Evolutionary conservation across 345 rosid genomes (phyloP).

Genomic region (Euclidium syriacum): DNA sequence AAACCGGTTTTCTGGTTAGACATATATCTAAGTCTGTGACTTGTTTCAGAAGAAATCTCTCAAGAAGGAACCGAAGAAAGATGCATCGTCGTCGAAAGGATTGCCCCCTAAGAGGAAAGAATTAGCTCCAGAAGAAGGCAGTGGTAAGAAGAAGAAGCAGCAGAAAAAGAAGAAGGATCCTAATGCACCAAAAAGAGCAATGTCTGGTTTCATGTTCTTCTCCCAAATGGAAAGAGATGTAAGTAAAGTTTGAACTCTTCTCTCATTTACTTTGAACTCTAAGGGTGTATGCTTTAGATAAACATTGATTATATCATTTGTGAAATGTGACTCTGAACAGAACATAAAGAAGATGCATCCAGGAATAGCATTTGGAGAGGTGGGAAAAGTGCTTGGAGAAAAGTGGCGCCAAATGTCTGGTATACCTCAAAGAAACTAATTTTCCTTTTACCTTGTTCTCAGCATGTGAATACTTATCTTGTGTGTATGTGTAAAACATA

Average conservation of each 20-base stretch:
- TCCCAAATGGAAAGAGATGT: constrained; percentile 89
- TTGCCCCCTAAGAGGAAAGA: constrained; percentile 58
- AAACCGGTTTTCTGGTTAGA: no score
- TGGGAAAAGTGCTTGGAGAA: constrained; percentile 62
- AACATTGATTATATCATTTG: no score
- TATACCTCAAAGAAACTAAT: no score
- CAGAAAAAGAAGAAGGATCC: constrained; percentile 94
- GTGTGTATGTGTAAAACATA: no score
- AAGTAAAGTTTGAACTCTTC: no score
- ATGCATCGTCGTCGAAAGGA: constrained; percentile 54
- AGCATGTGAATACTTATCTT: no score
- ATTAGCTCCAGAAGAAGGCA: constrained; percentile 60
- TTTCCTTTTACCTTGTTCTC: no score
- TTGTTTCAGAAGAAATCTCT: constrained; percentile 57
- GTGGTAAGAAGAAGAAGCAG: constrained; percentile 70
- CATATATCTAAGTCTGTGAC: neutral
- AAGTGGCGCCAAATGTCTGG: constrained; percentile 83
- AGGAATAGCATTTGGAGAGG: constrained; percentile 62
- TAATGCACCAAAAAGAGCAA: constrained; percentile 84
- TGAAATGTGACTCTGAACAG: constrained; percentile 49
- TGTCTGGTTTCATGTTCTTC: constrained; percentile 70
- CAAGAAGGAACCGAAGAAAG: constrained; percentile 67
- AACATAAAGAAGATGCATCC: constrained; percentile 70
- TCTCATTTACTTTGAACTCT: constrained; percentile 2
- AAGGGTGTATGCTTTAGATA: no score